These are phyloP conservation scores for Candida pseudoviswanathii DNA, from an alignment of 1,139 yeast species.

Conservation along the genomic window DNA sequence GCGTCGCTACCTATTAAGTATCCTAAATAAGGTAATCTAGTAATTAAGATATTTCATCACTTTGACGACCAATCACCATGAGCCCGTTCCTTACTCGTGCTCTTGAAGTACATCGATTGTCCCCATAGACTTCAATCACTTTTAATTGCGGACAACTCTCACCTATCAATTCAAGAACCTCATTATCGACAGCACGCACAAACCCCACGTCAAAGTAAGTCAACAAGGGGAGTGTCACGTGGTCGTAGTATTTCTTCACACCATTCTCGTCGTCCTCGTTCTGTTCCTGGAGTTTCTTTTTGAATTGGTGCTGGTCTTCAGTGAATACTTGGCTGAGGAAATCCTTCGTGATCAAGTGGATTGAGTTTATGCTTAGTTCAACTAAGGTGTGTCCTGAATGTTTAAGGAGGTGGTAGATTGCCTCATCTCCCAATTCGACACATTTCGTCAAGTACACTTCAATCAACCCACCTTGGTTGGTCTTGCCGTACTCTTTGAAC, in stretches of 20 bases:
- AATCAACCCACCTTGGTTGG: conserved; percentile 59
- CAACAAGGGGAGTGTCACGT: conserved; percentile 49
- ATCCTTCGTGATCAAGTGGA: conserved; percentile 55
- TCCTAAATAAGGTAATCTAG: conserved; percentile 17
- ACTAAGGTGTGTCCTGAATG: conserved; percentile 72
- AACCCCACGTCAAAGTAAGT: conserved; percentile 74
- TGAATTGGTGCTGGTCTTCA: conserved; percentile 33
- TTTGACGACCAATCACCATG: conserved; percentile 75
- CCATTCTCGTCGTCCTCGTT: conserved; percentile 14
- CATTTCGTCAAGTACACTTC: conserved; percentile 70
- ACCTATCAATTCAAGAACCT: conserved; percentile 53
- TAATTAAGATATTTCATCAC: conserved; percentile 22
- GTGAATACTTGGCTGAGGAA: conserved; percentile 48
- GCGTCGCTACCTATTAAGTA: conserved; percentile 42
- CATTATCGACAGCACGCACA: conserved; percentile 72
- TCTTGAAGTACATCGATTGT: conserved; percentile 63
- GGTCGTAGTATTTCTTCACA: conserved; percentile 20
- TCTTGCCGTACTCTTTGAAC: conserved; percentile 42
- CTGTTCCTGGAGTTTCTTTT: conserved; percentile 30
- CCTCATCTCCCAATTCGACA: conserved; percentile 60
- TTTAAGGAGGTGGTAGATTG: conserved; percentile 57
- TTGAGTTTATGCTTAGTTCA: conserved; percentile 70
- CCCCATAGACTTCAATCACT: conserved; percentile 77
- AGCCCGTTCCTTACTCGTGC: conserved; percentile 57
- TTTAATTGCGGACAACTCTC: conserved; percentile 60